These are phyloP conservation scores for Penicillium concentricum DNA, from an alignment of 2,329 filamentous ascomycete species.

Conservation along the genomic window DNA sequence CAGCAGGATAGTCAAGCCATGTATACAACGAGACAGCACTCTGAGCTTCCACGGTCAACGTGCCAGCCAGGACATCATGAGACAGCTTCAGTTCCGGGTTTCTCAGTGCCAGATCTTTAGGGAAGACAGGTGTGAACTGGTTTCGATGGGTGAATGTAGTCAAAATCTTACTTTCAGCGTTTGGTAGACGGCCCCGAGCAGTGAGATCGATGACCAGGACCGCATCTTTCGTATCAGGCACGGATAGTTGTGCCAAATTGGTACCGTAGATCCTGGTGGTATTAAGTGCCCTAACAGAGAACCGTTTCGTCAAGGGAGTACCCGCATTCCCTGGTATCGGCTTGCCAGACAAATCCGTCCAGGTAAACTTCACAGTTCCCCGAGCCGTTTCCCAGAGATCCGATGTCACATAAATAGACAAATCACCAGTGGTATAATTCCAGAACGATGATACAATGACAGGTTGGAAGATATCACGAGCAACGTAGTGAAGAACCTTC, in stretches of 20 bases:
- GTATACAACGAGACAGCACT: conserved; percentile 54
- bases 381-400: conserved; percentile 55
- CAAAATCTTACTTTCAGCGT: conserved; percentile 35
- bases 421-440: conserved; percentile 50
- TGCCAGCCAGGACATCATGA: conserved; percentile 29
- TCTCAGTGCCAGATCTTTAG: conserved; percentile 47
- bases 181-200: conserved; percentile 49
- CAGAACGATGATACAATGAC: conserved; percentile 61
- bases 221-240: conserved; percentile 36
- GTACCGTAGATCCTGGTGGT: conserved; percentile 49
- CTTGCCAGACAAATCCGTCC: conserved; percentile 53
- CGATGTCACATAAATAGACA: conserved; percentile 57
- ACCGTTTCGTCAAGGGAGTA: conserved; percentile 33
- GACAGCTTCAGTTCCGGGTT: conserved; percentile 50
- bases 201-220: conserved; percentile 48
- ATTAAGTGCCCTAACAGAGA: conserved; percentile 54
- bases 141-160: conserved; percentile 51
- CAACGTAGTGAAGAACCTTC: conserved; percentile 61
- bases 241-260: conserved; percentile 38
- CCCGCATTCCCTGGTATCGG: conserved; percentile 39
- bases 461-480: conserved; percentile 57
- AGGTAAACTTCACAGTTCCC: conserved; percentile 51
- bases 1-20: conserved; percentile 55
- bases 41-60: conserved; percentile 51
- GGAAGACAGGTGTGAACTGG: conserved; percentile 50